phyloP scores from a whole-genome alignment of 192 early-diverging fungal species.

The Backusella parvicylindrica region DNA sequence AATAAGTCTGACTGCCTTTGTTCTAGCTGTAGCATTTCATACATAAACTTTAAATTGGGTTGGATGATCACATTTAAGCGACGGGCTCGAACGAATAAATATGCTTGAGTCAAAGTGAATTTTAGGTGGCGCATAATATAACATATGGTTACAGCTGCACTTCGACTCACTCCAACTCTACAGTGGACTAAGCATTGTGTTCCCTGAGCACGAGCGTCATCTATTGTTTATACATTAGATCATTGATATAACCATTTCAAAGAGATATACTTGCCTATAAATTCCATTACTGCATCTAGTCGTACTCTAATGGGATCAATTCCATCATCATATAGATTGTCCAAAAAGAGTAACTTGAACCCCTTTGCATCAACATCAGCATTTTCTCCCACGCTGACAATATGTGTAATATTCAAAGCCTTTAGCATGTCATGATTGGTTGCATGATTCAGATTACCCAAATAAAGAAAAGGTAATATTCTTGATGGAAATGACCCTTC shows the following conservation, averaged over 20 bases:
- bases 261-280: slow-evolving; percentile 43
- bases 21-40: slow-evolving; percentile 59
- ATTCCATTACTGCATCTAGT: slow-evolving; percentile 43
- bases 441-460: slow-evolving; percentile 61
- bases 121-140: slow-evolving; percentile 54
- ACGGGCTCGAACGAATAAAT: slow-evolving; percentile 53
- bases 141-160: slow-evolving; percentile 55
- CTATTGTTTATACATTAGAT: slow-evolving; percentile 18
- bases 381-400: slow-evolving; percentile 57
- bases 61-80: slow-evolving; percentile 64
- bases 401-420: slow-evolving; percentile 49
- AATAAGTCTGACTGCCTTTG: slow-evolving; percentile 40
- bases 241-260: neutral
- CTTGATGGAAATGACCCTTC: slow-evolving; percentile 61
- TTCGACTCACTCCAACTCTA: slow-evolving; percentile 56
- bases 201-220: slow-evolving; percentile 40
- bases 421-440: slow-evolving; percentile 55
- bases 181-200: slow-evolving; percentile 51
- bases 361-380: slow-evolving; percentile 36
- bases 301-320: slow-evolving; percentile 52
- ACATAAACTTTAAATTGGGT: slow-evolving; percentile 62
- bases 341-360: slow-evolving; percentile 47
- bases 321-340: slow-evolving; percentile 59
- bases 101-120: slow-evolving; percentile 48
- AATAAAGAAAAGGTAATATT: slow-evolving; percentile 54